Percentiles rank a stretch among this genome's conserved stretches.
Conservation (phyloP, 192 early-diverging fungal genomes). For the Obelidium mucronatum region DNA sequence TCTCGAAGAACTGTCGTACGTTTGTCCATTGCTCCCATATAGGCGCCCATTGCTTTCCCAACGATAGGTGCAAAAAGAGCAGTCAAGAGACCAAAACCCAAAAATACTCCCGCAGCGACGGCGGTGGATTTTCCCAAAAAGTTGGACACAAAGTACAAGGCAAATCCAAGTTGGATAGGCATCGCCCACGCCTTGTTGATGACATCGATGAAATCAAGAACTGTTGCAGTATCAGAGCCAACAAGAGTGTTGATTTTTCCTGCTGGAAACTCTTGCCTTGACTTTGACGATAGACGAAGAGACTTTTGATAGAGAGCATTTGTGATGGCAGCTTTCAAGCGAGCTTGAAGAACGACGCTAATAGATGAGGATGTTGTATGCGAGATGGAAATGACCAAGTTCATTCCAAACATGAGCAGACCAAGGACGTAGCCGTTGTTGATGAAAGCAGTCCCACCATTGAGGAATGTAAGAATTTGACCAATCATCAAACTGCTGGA, state of each 20-base stretch:
- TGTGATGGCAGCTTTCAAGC: slow-evolving; percentile 34
- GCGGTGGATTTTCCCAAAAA: not conserved
- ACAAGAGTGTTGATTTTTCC: slow-evolving; percentile 28
- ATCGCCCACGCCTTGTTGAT: slow-evolving; percentile 27
- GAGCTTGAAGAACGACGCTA: not conserved
- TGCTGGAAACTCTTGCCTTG: slow-evolving; percentile 7
- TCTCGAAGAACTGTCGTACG: slow-evolving; percentile 3
- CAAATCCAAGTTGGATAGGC: slow-evolving; percentile 11
- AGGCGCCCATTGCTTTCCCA: not conserved
- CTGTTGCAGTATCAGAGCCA: not conserved
- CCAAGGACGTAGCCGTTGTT: slow-evolving; percentile 17
- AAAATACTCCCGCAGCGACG: slow-evolving; percentile 4
- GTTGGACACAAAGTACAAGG: slow-evolving; percentile 21
- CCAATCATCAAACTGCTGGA: no score
- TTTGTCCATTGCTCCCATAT: slow-evolving; percentile 10
- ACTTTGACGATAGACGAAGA: slow-evolving; percentile 33
- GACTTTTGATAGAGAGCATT: slow-evolving; percentile 42
- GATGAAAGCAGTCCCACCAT: no score
- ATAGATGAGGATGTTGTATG: not conserved
- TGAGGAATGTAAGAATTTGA: no score
- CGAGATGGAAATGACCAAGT: slow-evolving; percentile 40
- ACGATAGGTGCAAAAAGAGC: not conserved
- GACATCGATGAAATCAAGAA: not conserved
- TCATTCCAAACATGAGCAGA: slow-evolving; percentile 34
- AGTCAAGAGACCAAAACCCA: not conserved